Percentiles rank a stretch among this genome's conserved stretches.
phyloP scores from a whole-genome alignment of 352 stramenopile species.

The Phytophthora cryptogea region DNA sequence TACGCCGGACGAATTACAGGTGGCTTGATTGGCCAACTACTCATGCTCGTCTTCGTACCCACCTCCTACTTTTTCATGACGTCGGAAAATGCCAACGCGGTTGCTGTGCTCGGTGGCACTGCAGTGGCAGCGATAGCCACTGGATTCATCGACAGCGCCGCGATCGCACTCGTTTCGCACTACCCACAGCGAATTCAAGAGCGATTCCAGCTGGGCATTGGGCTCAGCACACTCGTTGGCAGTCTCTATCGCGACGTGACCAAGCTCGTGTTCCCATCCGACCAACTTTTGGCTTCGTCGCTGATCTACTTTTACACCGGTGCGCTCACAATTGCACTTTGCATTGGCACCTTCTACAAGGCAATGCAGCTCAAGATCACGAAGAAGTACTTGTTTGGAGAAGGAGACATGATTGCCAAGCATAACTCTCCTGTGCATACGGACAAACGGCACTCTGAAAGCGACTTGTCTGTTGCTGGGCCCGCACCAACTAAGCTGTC shows the following conservation, averaged over 20 bases:
- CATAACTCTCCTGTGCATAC: constrained; percentile 41
- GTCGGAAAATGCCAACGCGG: constrained; percentile 55
- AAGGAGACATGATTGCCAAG: constrained; percentile 35
- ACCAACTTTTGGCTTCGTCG: constrained; percentile 64
- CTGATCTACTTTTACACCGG: constrained; percentile 88
- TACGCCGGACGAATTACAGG: constrained; percentile 73
- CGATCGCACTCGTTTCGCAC: constrained; percentile 75
- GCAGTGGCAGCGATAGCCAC: constrained; percentile 65
- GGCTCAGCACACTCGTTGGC: constrained; percentile 75
- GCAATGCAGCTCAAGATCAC: constrained; percentile 57
- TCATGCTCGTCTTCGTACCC: constrained; percentile 74
- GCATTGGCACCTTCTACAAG: constrained; percentile 72
- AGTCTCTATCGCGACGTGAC: constrained; percentile 82
- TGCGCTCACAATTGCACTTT: constrained; percentile 74
- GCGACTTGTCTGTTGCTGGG: background rate
- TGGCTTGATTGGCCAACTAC: constrained; percentile 72
- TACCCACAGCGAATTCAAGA: constrained; percentile 76
- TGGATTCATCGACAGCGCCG: constrained; percentile 76
- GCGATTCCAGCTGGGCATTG: constrained; percentile 79
- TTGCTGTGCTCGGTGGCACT: constrained; percentile 67
- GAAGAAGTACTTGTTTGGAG: constrained; percentile 43
- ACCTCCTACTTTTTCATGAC: constrained; percentile 74
- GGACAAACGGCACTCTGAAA: constrained; percentile 17
- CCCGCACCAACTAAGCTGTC: constrained; percentile 55
- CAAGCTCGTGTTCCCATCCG: constrained; percentile 71